phyloP scores from a whole-genome alignment of 2,329 filamentous ascomycete genomes.

The Epichloe sibirici region DNA sequence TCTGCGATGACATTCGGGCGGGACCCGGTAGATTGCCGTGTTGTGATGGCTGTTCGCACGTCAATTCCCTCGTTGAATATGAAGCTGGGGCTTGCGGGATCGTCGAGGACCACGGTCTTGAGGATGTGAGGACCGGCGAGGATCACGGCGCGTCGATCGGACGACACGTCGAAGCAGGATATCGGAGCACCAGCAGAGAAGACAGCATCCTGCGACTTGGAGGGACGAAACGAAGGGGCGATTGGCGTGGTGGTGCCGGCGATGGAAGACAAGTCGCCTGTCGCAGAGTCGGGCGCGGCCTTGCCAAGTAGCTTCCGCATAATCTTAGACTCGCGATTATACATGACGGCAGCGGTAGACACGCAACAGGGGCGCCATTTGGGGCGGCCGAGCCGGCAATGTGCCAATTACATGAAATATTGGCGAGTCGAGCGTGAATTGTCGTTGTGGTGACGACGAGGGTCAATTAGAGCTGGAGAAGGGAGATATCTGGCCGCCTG shows the following conservation, averaged over 20 bases:
- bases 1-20: slow-evolving; percentile 33
- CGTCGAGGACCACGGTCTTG: slow-evolving; percentile 46
- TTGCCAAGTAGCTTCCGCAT: slow-evolving; percentile 51
- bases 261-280: slow-evolving; percentile 30
- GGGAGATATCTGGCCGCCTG: too few relatives aligned
- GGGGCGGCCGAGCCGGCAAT: slow-evolving; percentile 4
- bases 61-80: slow-evolving; percentile 45
- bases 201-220: slow-evolving; percentile 42
- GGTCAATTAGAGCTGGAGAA: too few relatives aligned
- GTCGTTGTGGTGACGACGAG: not conserved
- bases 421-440: not conserved
- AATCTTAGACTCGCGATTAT: slow-evolving; percentile 41
- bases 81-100: slow-evolving; percentile 23
- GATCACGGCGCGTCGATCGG: slow-evolving; percentile 42
- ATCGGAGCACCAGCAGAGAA: slow-evolving; percentile 42
- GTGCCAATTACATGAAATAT: not conserved
- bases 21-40: slow-evolving; percentile 30
- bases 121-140: slow-evolving; percentile 48
- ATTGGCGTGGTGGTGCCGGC: slow-evolving; percentile 31
- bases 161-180: slow-evolving; percentile 43
- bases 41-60: slow-evolving; percentile 41
- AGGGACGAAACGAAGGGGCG: slow-evolving; percentile 34
- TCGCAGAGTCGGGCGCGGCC: slow-evolving; percentile 32
- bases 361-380: slow-evolving; percentile 22
- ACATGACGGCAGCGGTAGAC: slow-evolving; percentile 27